Evolutionary conservation across 176 grass and related monocot genomes (phyloP).

Genomic region (Carex cristatella): DNA sequence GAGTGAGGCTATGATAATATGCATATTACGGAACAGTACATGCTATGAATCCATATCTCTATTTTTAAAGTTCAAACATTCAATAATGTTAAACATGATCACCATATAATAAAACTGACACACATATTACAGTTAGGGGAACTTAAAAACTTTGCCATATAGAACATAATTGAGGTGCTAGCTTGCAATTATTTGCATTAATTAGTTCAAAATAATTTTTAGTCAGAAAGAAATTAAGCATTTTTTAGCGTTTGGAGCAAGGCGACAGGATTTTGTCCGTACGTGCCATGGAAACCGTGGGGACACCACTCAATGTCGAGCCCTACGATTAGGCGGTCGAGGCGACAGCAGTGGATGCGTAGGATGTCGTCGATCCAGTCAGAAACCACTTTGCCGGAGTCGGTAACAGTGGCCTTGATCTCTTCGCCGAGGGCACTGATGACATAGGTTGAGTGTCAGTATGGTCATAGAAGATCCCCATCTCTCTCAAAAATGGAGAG

Average conservation of each 20-base stretch:
- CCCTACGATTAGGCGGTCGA: too few relatives aligned
- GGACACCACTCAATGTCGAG: slow-evolving; percentile 34
- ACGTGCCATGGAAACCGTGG: background rate
- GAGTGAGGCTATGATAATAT: too few relatives aligned
- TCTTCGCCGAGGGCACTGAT: background rate
- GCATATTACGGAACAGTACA: too few relatives aligned
- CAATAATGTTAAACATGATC: too few relatives aligned
- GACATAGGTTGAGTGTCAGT: background rate
- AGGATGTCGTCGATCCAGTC: too few relatives aligned
- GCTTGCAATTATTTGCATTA: too few relatives aligned
- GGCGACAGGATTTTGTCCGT: slow-evolving; percentile 30
- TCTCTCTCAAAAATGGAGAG: background rate
- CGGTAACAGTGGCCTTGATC: slow-evolving; percentile 37
- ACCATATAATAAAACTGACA: too few relatives aligned
- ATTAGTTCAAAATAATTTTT: too few relatives aligned
- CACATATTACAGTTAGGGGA: background rate
- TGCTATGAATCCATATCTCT: too few relatives aligned
- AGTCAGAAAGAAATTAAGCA: background rate
- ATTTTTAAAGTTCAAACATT: too few relatives aligned
- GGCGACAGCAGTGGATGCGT: too few relatives aligned
- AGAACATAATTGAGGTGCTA: too few relatives aligned
- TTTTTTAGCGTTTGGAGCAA: slow-evolving; percentile 14
- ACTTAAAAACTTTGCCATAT: background rate
- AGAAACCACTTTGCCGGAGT: slow-evolving; percentile 18
- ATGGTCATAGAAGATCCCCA: background rate